phyloP scores from a whole-genome alignment of 176 grass and related monocot genomes.

The Ensete ventricosum region DNA sequence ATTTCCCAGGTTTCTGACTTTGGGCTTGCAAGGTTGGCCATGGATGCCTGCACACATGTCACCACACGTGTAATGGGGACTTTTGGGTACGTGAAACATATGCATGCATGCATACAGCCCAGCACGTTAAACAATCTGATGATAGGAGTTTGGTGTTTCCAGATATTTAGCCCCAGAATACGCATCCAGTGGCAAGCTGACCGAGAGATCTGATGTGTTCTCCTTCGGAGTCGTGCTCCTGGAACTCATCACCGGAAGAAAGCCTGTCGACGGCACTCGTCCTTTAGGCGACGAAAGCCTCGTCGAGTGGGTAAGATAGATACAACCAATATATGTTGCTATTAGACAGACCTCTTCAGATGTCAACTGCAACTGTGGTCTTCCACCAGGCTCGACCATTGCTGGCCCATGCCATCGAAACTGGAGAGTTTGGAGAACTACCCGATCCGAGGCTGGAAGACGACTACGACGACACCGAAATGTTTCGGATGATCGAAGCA shows the following conservation, averaged over 20 bases:
- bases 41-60: slow-evolving; percentile 68
- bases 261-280: slow-evolving; percentile 62
- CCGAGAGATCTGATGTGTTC: slow-evolving; percentile 85
- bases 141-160: background rate
- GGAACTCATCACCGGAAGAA: slow-evolving; percentile 78
- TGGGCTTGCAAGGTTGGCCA: slow-evolving; percentile 61
- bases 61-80: slow-evolving; percentile 92
- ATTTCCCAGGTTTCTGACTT: slow-evolving; percentile 62
- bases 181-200: slow-evolving; percentile 75
- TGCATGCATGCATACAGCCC: background rate
- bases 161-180: slow-evolving; percentile 94
- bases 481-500: slow-evolving; percentile 76
- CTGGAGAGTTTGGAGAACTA: slow-evolving; percentile 56
- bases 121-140: background rate
- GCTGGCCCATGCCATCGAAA: slow-evolving; percentile 51
- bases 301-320: slow-evolving; percentile 76
- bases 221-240: slow-evolving; percentile 84
- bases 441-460: slow-evolving; percentile 42
- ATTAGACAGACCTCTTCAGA: background rate
- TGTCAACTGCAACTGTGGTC: background rate
- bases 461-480: slow-evolving; percentile 56
- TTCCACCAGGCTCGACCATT: slow-evolving; percentile 59
- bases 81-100: slow-evolving; percentile 48
- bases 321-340: background rate
- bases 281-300: slow-evolving; percentile 83